Evolutionary conservation across 139 green algal genomes (phyloP).

Genomic region (Chlorella ohadii): DNA sequence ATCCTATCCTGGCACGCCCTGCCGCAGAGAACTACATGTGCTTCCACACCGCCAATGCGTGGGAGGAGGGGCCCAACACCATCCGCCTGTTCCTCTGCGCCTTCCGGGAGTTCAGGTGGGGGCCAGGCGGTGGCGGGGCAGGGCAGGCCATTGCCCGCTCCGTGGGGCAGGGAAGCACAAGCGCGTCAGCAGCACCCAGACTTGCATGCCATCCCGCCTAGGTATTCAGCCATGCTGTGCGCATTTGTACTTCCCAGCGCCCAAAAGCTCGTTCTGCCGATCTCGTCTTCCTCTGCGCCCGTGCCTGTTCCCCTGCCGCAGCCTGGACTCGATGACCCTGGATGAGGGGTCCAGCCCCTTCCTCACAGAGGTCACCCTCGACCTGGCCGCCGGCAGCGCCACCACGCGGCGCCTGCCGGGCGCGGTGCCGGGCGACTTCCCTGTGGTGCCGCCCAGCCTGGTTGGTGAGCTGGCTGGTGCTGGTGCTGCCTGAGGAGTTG

Average conservation of each 20-base stretch:
- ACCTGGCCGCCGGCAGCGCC: constrained; percentile 52
- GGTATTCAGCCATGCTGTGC: too few relatives aligned
- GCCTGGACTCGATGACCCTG: constrained; percentile 46
- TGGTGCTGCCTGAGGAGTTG: too few relatives aligned
- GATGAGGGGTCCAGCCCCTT: neutral
- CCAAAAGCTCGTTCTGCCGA: neutral
- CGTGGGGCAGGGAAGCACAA: too few relatives aligned
- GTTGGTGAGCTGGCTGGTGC: constrained; percentile 9
- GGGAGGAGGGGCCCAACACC: constrained; percentile 9
- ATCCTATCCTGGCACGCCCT: too few relatives aligned
- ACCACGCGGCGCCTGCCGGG: constrained; percentile 26
- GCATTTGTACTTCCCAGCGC: neutral
- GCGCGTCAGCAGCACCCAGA: too few relatives aligned
- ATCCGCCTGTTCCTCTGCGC: constrained; percentile 16
- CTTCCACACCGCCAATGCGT: constrained; percentile 51
- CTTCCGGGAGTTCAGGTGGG: neutral
- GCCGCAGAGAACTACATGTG: constrained; percentile 37
- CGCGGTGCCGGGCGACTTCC: constrained; percentile 66
- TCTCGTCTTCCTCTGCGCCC: too few relatives aligned
- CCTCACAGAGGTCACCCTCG: constrained; percentile 51
- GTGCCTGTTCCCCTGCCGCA: too few relatives aligned
- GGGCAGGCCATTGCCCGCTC: too few relatives aligned
- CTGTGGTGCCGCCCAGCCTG: constrained; percentile 37
- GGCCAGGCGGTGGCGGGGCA: too few relatives aligned
- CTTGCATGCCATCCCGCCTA: too few relatives aligned